phyloP scores from a whole-genome alignment of 345 rosid species.

The Bretschneidera sinensis region DNA sequence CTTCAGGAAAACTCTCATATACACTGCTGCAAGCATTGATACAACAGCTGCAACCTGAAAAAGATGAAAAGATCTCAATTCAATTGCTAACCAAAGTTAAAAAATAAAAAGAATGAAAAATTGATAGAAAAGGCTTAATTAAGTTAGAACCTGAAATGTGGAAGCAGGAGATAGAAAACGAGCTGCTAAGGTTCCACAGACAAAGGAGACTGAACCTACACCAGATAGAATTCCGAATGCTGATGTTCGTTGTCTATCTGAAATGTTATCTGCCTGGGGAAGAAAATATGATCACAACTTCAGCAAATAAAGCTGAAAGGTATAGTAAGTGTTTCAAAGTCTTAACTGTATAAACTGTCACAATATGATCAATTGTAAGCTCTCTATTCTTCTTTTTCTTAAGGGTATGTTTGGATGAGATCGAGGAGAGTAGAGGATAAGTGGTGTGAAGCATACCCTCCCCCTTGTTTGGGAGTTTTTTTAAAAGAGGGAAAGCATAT shows the following conservation, averaged over 20 bases:
- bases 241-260: conserved; percentile 44
- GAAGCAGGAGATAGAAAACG: conserved; percentile 58
- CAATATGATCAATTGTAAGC: neutral
- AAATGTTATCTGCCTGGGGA: conserved; percentile 60
- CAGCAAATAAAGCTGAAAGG: neutral
- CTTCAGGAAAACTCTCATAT: conserved; percentile 79
- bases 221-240: conserved; percentile 75
- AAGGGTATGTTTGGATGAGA: neutral
- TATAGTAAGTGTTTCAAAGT: no score
- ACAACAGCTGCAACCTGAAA: conserved; percentile 54
- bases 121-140: neutral
- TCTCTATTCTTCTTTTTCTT: no score
- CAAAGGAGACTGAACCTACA: conserved; percentile 37
- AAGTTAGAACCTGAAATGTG: conserved; percentile 56
- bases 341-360: neutral
- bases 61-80: neutral
- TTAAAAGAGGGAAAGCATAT: no score
- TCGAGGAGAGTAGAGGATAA: neutral
- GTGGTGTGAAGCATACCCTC: no score
- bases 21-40: conserved; percentile 49
- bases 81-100: neutral
- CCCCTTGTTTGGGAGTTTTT: no score
- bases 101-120: neutral
- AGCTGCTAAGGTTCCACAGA: conserved; percentile 61
- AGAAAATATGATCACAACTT: neutral